A percentile compares a stretch with the other conserved stretches of the same genome.
Conservation (phyloP, 225 moss, liverwort and hornwort species). For the Marchantia polymorpha region DNA sequence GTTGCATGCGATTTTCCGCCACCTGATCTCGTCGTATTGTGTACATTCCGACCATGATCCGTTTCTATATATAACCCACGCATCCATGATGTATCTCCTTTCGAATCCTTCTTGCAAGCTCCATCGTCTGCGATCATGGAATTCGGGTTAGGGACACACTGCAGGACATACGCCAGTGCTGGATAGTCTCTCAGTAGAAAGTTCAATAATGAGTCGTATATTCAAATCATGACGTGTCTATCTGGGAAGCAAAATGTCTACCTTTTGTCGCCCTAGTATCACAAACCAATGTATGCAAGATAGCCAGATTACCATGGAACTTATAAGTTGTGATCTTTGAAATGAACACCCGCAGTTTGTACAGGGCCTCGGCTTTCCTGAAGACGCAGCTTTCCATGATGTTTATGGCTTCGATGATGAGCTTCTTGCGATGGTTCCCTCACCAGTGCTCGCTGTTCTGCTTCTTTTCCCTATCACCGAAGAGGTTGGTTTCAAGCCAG, state of each 20-base stretch:
- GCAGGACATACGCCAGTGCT: neutral
- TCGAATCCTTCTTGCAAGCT: neutral
- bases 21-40: neutral
- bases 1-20: neutral
- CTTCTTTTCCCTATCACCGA: constrained; percentile 71
- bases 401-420: constrained; percentile 85
- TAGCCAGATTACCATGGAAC: neutral
- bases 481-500: constrained; percentile 43
- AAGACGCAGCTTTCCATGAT: constrained; percentile 62
- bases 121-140: neutral
- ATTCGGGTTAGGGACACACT: neutral
- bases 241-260: neutral
- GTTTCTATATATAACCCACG: neutral
- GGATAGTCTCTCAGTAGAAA: neutral
- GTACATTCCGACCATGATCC: neutral
- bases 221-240: neutral
- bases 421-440: constrained; percentile 77
- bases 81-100: neutral
- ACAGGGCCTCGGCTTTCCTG: constrained; percentile 66
- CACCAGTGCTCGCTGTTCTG: constrained; percentile 73
- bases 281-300: neutral
- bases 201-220: neutral
- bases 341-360: constrained; percentile 55
- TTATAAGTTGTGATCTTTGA: neutral
- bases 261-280: neutral